Evolutionary conservation across 2,329 filamentous ascomycete species (phyloP).

Genomic region (Colletotrichum echinochloae): DNA sequence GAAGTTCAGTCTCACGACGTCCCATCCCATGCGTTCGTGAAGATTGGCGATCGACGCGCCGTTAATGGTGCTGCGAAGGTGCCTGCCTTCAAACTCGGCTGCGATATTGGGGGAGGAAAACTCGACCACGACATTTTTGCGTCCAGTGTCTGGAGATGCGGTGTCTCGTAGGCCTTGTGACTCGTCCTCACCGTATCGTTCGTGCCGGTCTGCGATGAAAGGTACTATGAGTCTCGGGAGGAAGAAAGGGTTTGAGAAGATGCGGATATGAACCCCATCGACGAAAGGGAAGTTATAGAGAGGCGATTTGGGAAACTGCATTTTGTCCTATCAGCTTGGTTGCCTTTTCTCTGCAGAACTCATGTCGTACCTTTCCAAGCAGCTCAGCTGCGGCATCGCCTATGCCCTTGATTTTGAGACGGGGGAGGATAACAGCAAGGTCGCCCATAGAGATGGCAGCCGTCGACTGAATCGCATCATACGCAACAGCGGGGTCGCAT

Average conservation of each 20-base stretch:
- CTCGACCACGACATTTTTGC: slow-evolving; percentile 71
- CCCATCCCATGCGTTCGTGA: slow-evolving; percentile 76
- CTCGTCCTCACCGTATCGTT: slow-evolving; percentile 70
- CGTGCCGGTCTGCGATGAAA: slow-evolving; percentile 67
- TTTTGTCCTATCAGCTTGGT: neutral
- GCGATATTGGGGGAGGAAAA: slow-evolving; percentile 84
- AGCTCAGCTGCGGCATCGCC: slow-evolving; percentile 23
- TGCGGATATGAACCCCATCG: slow-evolving; percentile 70
- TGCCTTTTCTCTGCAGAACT: fast-evolving
- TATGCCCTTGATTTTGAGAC: slow-evolving; percentile 45
- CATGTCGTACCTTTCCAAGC: neutral
- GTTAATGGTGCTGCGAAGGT: slow-evolving; percentile 82
- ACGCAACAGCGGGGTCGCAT: slow-evolving; percentile 44
- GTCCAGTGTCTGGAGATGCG: slow-evolving; percentile 50
- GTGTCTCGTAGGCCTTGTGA: slow-evolving; percentile 68
- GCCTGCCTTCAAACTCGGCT: slow-evolving; percentile 80
- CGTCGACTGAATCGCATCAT: slow-evolving; percentile 48
- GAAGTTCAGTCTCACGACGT: slow-evolving; percentile 79
- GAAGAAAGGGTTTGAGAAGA: slow-evolving; percentile 72
- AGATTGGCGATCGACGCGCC: slow-evolving; percentile 79
- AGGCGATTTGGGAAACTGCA: slow-evolving; percentile 67
- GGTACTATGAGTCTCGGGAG: slow-evolving; percentile 69
- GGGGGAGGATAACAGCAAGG: slow-evolving; percentile 48
- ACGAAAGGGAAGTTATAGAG: slow-evolving; percentile 66
- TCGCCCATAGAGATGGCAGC: slow-evolving; percentile 47